Evolutionary conservation across 192 early-diverging fungal genomes (phyloP).

Genomic region (Coemansia sp.): DNA sequence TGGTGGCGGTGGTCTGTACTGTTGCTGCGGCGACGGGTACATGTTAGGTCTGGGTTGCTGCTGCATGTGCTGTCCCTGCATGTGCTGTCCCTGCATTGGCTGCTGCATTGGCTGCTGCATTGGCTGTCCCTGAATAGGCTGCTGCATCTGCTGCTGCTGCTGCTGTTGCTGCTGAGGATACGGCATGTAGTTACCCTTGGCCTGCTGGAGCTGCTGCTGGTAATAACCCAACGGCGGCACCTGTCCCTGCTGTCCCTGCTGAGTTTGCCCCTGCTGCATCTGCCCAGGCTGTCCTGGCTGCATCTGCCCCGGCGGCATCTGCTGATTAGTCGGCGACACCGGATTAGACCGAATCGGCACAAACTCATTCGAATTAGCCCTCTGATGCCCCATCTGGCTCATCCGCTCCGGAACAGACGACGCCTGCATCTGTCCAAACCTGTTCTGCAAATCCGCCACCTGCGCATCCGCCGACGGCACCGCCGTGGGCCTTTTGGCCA

Average conservation of each 20-base stretch:
- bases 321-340: constrained; percentile 27
- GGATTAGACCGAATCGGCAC: constrained; percentile 44
- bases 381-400: constrained; percentile 35
- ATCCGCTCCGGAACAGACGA: constrained; percentile 30
- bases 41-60: constrained; percentile 24
- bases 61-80: constrained; percentile 19
- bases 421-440: constrained; percentile 41
- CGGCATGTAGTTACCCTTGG: constrained; percentile 29
- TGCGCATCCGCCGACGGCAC: constrained; percentile 30
- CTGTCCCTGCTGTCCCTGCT: constrained; percentile 36
- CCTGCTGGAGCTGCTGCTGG: constrained; percentile 55
- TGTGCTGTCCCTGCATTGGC: constrained; percentile 13
- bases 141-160: not conserved
- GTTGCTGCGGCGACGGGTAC: constrained; percentile 15
- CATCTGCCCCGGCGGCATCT: not conserved
- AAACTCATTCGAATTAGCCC: constrained; percentile 50
- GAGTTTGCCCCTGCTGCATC: not conserved
- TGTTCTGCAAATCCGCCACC: constrained; percentile 30
- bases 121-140: constrained; percentile 29
- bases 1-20: constrained; percentile 1
- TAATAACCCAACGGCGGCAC: constrained; percentile 49
- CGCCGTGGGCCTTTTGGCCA: constrained; percentile 28
- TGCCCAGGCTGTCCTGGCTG: not conserved
- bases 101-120: constrained; percentile 16
- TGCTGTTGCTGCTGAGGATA: constrained; percentile 23